Percentiles rank a stretch among this genome's conserved stretches.
phyloP scores from a whole-genome alignment of 352 stramenopile genomes.

The Aphanomyces euteiches region DNA sequence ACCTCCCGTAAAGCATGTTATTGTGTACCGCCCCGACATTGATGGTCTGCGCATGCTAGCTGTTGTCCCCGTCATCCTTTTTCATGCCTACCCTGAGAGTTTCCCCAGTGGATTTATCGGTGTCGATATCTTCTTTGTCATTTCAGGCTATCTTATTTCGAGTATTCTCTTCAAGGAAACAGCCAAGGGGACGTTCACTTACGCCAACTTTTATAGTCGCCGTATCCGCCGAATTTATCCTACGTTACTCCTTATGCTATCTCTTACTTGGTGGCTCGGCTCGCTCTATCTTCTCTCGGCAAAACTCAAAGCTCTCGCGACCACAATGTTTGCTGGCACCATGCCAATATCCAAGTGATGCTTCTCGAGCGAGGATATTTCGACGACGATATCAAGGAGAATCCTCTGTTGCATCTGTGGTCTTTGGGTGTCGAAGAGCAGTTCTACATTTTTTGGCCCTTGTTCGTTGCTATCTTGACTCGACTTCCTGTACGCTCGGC shows the following conservation, averaged over 20 bases:
- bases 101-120: neutral
- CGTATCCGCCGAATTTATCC: neutral
- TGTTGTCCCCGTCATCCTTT: neutral
- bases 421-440: slow-evolving; percentile 31
- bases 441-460: slow-evolving; percentile 32
- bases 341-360: slow-evolving; percentile 29
- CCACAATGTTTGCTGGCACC: neutral
- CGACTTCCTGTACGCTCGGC: neutral
- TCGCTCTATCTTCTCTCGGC: neutral
- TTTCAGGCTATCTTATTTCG: slow-evolving; percentile 4
- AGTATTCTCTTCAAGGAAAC: slow-evolving; percentile 6
- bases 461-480: neutral
- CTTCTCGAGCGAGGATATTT: slow-evolving; percentile 25
- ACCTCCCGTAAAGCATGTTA: neutral
- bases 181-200: neutral
- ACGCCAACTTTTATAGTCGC: slow-evolving; percentile 3
- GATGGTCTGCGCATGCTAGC: neutral
- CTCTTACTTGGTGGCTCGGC: neutral
- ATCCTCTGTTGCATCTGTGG: slow-evolving; percentile 29
- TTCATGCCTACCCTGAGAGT: slow-evolving; percentile 1
- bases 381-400: slow-evolving; percentile 20
- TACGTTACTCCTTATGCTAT: neutral
- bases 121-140: slow-evolving; percentile 7
- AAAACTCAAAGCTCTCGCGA: neutral
- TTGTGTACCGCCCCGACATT: neutral